Base-by-base conservation (phyloP, 352 stramenopile species). In the Globisporangium viniferum region DNA sequence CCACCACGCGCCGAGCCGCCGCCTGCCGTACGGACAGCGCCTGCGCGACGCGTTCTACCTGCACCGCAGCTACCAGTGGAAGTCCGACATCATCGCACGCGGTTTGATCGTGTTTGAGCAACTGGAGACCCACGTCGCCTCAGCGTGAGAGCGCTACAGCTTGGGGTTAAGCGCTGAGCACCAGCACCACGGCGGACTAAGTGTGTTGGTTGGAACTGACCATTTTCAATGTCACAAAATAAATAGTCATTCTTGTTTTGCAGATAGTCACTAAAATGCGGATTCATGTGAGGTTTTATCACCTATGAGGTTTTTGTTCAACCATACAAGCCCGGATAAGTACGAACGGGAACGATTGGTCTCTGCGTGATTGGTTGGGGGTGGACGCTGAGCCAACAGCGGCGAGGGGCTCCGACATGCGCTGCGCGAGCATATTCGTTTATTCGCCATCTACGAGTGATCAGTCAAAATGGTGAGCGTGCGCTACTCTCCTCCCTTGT, bases 371-470 rank as follows among this genome's bases (percentile, higher is more conserved):
- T 49, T 49, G 41, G 41, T 49, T 49, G 41, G 5, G 41, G 15
- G 41, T 49, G 41, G 14, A 46, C 12, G 39, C 18, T 20, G 41
- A 20, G 14, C 41, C 14, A n/a, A 20, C 41, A 6, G 15, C 41
- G 15, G 41, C 10, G 46, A 54, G 29, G 41, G 48, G 59, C 41
- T 27, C 41, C 18, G 59, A 24, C 33, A 56, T 49, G 36, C 33
- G 31, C 10, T 31, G 33, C 62, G 62, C 62, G 20, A 29, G 18
- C 27, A 22, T 64, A 92, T 84, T 92, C 79, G 81, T 90, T 90
- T 91, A 92, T 91, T 92, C 82, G 82, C 84, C 84, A 91, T 89
- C 78, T 86, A 84, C 84, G 81, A 91, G 75, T 75, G 67, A 78
- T 70, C 77, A 77, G 71, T 69, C 74, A 89, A 78, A 70, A 90